Conservation (phyloP, 208 protist genomes). For the Crithidia brevicula region DNA sequence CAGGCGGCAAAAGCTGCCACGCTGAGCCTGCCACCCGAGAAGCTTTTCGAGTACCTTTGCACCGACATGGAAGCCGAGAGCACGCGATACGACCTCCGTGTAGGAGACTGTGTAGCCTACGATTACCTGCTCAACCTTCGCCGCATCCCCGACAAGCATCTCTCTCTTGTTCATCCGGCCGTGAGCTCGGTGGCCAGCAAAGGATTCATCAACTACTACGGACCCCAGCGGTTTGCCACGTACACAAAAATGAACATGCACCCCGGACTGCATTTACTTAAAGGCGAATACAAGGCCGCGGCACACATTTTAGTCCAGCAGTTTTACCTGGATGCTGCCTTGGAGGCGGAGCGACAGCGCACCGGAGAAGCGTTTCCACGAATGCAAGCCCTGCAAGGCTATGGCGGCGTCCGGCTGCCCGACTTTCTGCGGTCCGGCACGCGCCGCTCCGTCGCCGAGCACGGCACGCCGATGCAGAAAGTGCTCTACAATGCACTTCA, state of each 20-base stretch:
- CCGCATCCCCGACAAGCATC: slow-evolving; percentile 63
- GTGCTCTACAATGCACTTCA: slow-evolving; percentile 84
- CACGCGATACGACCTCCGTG: slow-evolving; percentile 54
- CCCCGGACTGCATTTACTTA: slow-evolving; percentile 82
- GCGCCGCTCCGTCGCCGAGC: slow-evolving; percentile 55
- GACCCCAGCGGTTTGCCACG: slow-evolving; percentile 70
- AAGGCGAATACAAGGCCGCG: slow-evolving; percentile 81
- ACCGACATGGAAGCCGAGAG: slow-evolving; percentile 78
- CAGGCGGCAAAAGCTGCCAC: slow-evolving; percentile 8
- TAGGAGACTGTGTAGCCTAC: slow-evolving; percentile 75
- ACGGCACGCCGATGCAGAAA: slow-evolving; percentile 77
- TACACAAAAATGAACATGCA: slow-evolving; percentile 90
- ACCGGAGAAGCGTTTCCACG: slow-evolving; percentile 52
- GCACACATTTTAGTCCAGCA: slow-evolving; percentile 89
- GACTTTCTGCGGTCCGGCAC: slow-evolving; percentile 46
- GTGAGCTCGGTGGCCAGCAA: slow-evolving; percentile 63
- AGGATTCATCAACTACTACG: slow-evolving; percentile 93
- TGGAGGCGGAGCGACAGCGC: slow-evolving; percentile 64
- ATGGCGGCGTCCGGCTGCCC: slow-evolving; percentile 45
- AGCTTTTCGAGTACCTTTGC: slow-evolving; percentile 85
- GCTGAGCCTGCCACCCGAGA: slow-evolving; percentile 55
- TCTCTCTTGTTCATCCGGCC: slow-evolving; percentile 66
- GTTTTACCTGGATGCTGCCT: slow-evolving; percentile 79
- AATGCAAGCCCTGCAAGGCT: slow-evolving; percentile 43
- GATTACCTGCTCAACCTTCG: slow-evolving; percentile 73